Conservation (phyloP, 441 rosid species). For the Pelargonium cotyledonis region DNA sequence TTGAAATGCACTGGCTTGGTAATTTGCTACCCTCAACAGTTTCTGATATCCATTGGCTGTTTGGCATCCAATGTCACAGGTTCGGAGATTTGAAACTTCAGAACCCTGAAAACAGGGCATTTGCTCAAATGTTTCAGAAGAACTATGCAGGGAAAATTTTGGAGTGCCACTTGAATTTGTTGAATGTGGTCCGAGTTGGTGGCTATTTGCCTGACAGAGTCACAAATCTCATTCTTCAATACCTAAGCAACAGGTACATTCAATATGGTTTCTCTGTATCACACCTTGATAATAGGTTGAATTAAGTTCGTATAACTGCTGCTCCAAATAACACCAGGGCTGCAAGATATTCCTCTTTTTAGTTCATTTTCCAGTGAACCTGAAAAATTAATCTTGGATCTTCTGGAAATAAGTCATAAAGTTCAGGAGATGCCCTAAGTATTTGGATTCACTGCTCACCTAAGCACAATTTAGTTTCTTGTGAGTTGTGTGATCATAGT, state of each 20-base stretch:
- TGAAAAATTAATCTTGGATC: too few relatives aligned
- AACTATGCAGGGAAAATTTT: slow-evolving; percentile 85
- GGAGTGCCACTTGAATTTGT: slow-evolving; percentile 82
- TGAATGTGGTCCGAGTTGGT: slow-evolving; percentile 70
- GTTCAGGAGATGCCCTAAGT: too few relatives aligned
- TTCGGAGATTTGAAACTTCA: slow-evolving; percentile 94
- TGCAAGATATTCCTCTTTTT: too few relatives aligned
- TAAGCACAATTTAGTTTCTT: too few relatives aligned
- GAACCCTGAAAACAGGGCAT: slow-evolving; percentile 79
- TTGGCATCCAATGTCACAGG: slow-evolving; percentile 32
- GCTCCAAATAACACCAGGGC: too few relatives aligned
- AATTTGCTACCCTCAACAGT: not conserved
- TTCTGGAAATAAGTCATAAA: too few relatives aligned
- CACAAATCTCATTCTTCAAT: slow-evolving; percentile 88
- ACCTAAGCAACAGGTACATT: slow-evolving; percentile 81
- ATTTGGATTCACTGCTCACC: too few relatives aligned
- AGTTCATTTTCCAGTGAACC: too few relatives aligned
- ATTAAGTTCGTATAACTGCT: too few relatives aligned
- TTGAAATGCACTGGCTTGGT: not conserved
- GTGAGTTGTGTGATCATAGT: too few relatives aligned
- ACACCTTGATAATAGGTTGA: too few relatives aligned
- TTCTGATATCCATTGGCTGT: slow-evolving; percentile 1
- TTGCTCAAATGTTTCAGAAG: slow-evolving; percentile 91
- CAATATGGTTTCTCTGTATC: not conserved
- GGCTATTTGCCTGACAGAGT: slow-evolving; percentile 96